These are phyloP conservation scores for Flaveria trinervia DNA, from an alignment of 129 eudicot genomes.

Conservation along the genomic window DNA sequence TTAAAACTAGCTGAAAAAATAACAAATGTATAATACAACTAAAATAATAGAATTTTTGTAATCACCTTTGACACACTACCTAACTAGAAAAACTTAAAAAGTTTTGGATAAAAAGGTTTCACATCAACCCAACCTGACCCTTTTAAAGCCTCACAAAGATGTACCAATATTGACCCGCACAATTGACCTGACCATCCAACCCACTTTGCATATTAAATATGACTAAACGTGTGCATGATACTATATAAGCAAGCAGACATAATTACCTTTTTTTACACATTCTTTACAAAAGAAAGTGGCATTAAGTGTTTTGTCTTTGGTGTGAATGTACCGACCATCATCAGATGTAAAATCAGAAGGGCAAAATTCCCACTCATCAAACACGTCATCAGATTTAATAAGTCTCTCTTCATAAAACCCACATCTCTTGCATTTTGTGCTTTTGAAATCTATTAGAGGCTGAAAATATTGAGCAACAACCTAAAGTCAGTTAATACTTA, in stretches of 20 bases:
- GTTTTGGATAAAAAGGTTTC: neutral
- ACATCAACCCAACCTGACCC: neutral
- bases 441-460: constrained; percentile 71
- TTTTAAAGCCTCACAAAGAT: neutral
- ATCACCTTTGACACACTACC: neutral
- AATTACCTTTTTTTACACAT: constrained; percentile 42
- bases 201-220: neutral
- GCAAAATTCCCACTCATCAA: constrained; percentile 95
- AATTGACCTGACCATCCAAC: neutral
- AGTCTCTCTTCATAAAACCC: constrained; percentile 68
- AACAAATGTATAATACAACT: neutral
- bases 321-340: constrained; percentile 56
- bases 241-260: neutral
- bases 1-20: neutral
- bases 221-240: neutral
- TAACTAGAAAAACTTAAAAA: neutral
- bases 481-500: constrained; percentile 1
- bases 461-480: constrained; percentile 35
- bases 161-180: neutral
- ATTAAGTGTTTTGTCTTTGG: constrained; percentile 61
- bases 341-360: constrained; percentile 64
- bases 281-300: constrained; percentile 69
- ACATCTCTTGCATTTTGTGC: constrained; percentile 80
- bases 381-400: constrained; percentile 46
- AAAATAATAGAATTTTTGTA: neutral